Evolutionary conservation across 495 filamentous ascomycete species (phyloP), one percentile per base, ranked within the genome.

Genomic region (Hypoxylon lenormandii): DNA sequence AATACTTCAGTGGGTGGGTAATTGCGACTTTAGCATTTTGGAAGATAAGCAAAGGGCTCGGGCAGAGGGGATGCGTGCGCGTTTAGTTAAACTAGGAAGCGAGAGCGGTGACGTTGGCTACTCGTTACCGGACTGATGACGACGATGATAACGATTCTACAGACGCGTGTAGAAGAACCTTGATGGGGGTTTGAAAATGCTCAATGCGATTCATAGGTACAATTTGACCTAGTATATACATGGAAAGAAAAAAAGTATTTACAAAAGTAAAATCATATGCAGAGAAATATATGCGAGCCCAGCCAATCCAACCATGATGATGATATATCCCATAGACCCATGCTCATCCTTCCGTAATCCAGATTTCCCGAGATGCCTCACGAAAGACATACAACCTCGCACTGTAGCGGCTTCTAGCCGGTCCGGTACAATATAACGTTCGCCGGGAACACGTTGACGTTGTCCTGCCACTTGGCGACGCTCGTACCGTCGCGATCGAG

Each of bases 51-150:
- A 86, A 49, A 72, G 66, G 5, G 78, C 83, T 1, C 83, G 84
- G 60, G 85, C 85, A 0, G 83, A 86, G 72, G 80, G 73, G 13
- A 85, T 86, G 83, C 75, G 83, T n/a, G 67, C 68, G 47, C 67
- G 83, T 72, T 64, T 91, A 64, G 79, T 90, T 42, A 82, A 82
- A 47, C 82, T 91, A 81, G 89, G 89, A 11, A 80, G 77, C 53
- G 85, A 79, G 64, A 79, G 83, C 26, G 84, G 82, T 52, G 84
- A 85, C 2, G 84, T 90, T 45, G 88, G 88, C 50, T 91, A 74
- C 56, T 82, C 79, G 46, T 61, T 82, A 22, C 60, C 72, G 13
- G 82, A 78, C 11, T 83, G 63, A 75, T 36, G 23, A 36, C 10
- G 19, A 33, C 6, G 10, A 26, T 5, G 23, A 26, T 26, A 7